Evolutionary conservation across 1,284 basidiomycete genomes (phyloP).

Genomic region (Hemileia vastatrix): DNA sequence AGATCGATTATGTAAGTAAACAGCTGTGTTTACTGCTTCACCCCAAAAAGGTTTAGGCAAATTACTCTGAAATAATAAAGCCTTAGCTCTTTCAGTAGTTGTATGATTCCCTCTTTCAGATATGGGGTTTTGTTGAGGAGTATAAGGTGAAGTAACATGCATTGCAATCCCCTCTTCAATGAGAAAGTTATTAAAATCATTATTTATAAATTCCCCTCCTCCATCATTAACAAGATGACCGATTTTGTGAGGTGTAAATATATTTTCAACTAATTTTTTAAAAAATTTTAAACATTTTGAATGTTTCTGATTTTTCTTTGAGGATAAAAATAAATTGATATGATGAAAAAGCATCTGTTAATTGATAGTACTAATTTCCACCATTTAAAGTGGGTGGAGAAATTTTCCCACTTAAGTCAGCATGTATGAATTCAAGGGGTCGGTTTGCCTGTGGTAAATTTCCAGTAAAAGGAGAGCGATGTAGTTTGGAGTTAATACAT

Average conservation of each 20-base stretch:
- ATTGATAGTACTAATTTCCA: slow-evolving; percentile 3
- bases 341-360: not conserved
- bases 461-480: not conserved
- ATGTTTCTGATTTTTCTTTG: not conserved
- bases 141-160: slow-evolving; percentile 45
- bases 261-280: no score
- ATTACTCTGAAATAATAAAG: slow-evolving; percentile 34
- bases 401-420: slow-evolving; percentile 14
- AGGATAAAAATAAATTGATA: slow-evolving; percentile 2
- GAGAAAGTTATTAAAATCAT: slow-evolving; percentile 36
- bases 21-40: slow-evolving; percentile 36
- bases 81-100: slow-evolving; percentile 31
- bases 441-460: not conserved
- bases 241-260: no score
- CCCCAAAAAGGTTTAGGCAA: slow-evolving; percentile 43
- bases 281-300: not conserved
- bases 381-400: not conserved
- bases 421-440: not conserved
- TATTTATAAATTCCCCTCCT: slow-evolving; percentile 37
- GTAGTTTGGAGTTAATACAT: not conserved
- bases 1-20: slow-evolving; percentile 44
- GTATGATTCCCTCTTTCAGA: slow-evolving; percentile 38
- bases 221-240: no score
- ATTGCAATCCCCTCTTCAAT: slow-evolving; percentile 37
- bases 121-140: slow-evolving; percentile 42